phyloP scores from a whole-genome alignment of 495 filamentous ascomycete genomes.

The Xylaria acuta region DNA sequence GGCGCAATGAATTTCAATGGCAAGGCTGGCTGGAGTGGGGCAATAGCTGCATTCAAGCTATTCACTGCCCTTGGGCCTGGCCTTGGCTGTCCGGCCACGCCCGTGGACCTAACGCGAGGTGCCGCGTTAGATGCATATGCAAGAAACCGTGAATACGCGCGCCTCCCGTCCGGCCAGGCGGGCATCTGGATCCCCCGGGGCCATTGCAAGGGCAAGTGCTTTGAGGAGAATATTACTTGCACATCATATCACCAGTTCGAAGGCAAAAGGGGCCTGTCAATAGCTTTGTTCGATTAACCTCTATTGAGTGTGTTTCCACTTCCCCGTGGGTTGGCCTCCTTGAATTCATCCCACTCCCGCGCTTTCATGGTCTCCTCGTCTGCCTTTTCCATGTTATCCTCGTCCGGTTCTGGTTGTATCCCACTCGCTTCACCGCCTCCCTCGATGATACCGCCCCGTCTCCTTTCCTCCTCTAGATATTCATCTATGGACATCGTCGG shows the following conservation, averaged over 20 bases:
- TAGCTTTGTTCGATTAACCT: conserved; percentile 54
- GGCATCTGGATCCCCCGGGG: too few species aligned
- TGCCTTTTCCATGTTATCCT: conserved; percentile 84
- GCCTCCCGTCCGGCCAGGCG: too few species aligned
- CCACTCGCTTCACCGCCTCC: conserved; percentile 84
- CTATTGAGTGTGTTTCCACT: conserved; percentile 87
- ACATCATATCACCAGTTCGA: background rate
- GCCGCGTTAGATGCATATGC: background rate
- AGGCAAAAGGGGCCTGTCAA: background rate
- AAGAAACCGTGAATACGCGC: background rate
- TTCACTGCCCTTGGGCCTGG: background rate
- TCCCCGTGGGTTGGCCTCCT: conserved; percentile 85
- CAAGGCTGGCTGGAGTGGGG: conserved; percentile 13
- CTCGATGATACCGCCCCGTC: conserved; percentile 87
- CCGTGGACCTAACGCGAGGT: too few species aligned
- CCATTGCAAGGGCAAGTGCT: background rate
- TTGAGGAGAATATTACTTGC: background rate
- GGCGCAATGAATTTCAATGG: conserved; percentile 18
- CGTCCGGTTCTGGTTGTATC: conserved; percentile 74
- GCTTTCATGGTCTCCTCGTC: conserved; percentile 93
- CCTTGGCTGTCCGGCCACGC: too few species aligned
- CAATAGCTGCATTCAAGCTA: background rate
- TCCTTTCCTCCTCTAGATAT: conserved; percentile 90
- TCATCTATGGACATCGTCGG: conserved; percentile 99
- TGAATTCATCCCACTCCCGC: conserved; percentile 93